Evolutionary conservation across 2,329 filamentous ascomycete species (phyloP), one percentile per base, ranked within the genome.

Genomic region (Emmonsia crescens): DNA sequence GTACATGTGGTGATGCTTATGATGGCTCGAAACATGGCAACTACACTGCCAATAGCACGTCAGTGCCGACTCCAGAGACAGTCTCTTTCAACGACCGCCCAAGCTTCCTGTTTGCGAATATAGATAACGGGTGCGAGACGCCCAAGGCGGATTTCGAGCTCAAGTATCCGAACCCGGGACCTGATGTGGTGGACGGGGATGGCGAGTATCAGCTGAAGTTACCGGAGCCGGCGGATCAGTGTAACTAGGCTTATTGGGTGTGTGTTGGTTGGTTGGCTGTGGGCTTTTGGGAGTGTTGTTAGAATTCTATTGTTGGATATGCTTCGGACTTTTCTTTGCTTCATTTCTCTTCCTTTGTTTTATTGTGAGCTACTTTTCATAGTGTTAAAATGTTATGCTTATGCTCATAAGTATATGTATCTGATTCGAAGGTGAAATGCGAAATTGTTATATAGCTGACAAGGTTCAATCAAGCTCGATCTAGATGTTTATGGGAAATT

Each of bases 141-240:
- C 68, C 71, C 8, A 67, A 67, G 36, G 70, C 68, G 6, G 70
- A 70, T 12, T 73, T 72, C 16, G 78, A 80, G 67, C 68, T 80
- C 14, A 72, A 75, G 63, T 79, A 72, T 66, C 75, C 76, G 5
- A 65, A 75, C 40, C 76, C 76, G 1, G 77, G 77, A 2, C 75
- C 75, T 48, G 74, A 78, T 59, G 73, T 80, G 19, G 72, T 77
- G 3, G 59, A 68, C 21, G 77, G 78, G 9, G 76, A 79, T 67
- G 77, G 75, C 27, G 73, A 71, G 59, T 80, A 79, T 65, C 68
- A 73, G n/a, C 70, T 80, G 31, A 70, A 73, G 61, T 64, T 73
- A 36, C 77, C 78, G 33, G 31, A 9, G 29, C 64, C 63, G 24
- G 60, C 51, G 29, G 57, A 60, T 3, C 59, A 57, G 51, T 66